Base-by-base conservation (phyloP, 1,139 yeast species). In the Magnusiomyces clavatus region DNA sequence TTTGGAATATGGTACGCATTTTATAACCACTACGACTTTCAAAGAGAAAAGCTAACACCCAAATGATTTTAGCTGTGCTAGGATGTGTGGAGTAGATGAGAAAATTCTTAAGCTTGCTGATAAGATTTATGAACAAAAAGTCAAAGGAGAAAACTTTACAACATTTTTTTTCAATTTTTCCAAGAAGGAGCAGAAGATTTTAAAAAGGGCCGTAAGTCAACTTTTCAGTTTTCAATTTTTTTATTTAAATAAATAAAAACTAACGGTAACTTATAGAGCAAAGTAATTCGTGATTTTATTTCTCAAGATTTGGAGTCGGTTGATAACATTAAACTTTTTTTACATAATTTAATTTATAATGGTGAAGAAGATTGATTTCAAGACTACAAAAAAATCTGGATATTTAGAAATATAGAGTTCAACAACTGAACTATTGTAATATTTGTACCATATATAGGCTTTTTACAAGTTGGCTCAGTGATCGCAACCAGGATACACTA, bases 61-160 rank as follows among this genome's bases (percentile, higher is more conserved):
- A 47, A 48, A 10, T 48, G 31, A 20, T 50, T 51, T 13, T 39
- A 54, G 60, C 16, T 60, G 64, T 50, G 64, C 64, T 24, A 55
- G 57, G 19, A 31, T 58, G 31, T 59, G 59, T 45, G 63, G 64
- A 11, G 53, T 60, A 12, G 56, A 59, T n/a, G 45, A 52, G 10
- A 51, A 50, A 12, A 51, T 60, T 11, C 53, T 53, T 5, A 47
- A 49, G 2, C 53, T 58, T 10, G 64, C 64, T 6, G 58, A 58
- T 34, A 51, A 56, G 8, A 40, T 60, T 2, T 52, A 56, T 29
- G 45, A 50, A 12, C 48, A 59, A 29, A 42, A 57, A 16, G 52
- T 57, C 12, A 50, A 46, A n/a, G 61, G 61, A 6, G 61, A 57
- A 19, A 58, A 59, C 50, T 40, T 60, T 13, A 49, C 53, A 10